Base-by-base conservation (phyloP, 805 yeast species). In the Candida morakotiae region DNA sequence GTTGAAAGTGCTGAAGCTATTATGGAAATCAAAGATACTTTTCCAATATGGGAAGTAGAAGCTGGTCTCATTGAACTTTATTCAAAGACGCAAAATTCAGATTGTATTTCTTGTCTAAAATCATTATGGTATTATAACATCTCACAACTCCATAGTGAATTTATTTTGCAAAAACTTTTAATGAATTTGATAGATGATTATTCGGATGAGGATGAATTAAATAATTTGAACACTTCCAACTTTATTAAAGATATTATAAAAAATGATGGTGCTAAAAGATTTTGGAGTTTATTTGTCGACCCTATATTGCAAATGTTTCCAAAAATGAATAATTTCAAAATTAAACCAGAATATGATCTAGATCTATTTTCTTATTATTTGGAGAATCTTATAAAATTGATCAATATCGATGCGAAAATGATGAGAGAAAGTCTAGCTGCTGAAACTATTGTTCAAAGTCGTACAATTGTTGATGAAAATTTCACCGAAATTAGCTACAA, bases 1-100 rank as follows among this genome's bases (percentile, higher is more conserved):
- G 81, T 83, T 1, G 94, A 85, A 48, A 71, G 83, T 0, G 85
- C 83, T 1, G 76, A 73, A 36, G 66, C 76, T 16, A 65, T 89
- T 2, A 81, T 85, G 67, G 65, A 70, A 5, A 58, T 91, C 35
- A 81, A 78, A 27, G 56, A 71, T n/a, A 61, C 70, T 14, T 67
- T 74, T 18, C 76, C 77, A 10, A 50, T 71, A 2, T 60, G 73
- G 32, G 72, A 75, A 42, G 71, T 88, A 18, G 95, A 88, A 48
- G 91, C 95, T 1, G 83, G 87, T 0, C 44, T 89, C 2, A 64
- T 86, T 0, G 64, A 74, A 2, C 67, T 78, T 32, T 69, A 86
- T 21, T 50, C 80, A 10, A 52, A 68, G 3, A 45, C 58, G 2
- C 51, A 64, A 4, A 37, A 37, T 9, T 13, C 37, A 14, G 58